Conservation (phyloP, 108 stramenopile species). For the Nitzschia palea region DNA sequence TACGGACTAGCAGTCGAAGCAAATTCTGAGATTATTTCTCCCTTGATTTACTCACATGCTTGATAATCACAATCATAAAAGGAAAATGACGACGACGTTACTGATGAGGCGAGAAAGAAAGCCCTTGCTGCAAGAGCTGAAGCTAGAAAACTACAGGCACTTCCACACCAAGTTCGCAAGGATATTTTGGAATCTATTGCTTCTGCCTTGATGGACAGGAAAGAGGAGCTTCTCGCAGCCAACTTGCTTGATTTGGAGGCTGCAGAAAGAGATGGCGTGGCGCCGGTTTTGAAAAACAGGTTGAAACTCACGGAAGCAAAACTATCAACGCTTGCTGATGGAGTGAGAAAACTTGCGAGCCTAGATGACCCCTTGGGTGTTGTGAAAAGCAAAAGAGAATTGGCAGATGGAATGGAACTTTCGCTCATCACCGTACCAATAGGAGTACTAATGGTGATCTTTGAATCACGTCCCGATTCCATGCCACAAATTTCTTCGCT, state of each 20-base stretch:
- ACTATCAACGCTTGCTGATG: conserved; percentile 82
- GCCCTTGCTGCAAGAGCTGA: conserved; percentile 69
- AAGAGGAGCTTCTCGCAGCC: conserved; percentile 76
- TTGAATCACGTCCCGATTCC: conserved; percentile 97
- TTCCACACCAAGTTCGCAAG: conserved; percentile 69
- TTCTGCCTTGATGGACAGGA: conserved; percentile 56
- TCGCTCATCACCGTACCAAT: conserved; percentile 92
- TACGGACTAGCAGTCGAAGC: conserved; percentile 6
- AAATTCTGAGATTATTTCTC: not conserved
- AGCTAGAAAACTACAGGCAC: conserved; percentile 80
- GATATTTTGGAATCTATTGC: conserved; percentile 85
- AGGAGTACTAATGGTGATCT: conserved; percentile 97
- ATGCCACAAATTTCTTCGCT: conserved; percentile 98
- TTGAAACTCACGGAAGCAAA: conserved; percentile 90
- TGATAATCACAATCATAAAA: not conserved
- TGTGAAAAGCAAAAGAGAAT: conserved; percentile 77
- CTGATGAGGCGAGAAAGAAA: conserved; percentile 61
- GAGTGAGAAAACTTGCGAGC: conserved; percentile 80
- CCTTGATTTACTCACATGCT: not conserved
- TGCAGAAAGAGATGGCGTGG: conserved; percentile 75
- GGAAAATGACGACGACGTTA: conserved; percentile 33
- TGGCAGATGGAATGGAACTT: conserved; percentile 90
- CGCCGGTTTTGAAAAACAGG: conserved; percentile 67
- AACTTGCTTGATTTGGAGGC: conserved; percentile 85
- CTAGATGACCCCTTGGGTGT: conserved; percentile 80